These are phyloP conservation scores for Spatholobus suberectus DNA, from an alignment of 306 rosid genomes.

Conservation along the genomic window DNA sequence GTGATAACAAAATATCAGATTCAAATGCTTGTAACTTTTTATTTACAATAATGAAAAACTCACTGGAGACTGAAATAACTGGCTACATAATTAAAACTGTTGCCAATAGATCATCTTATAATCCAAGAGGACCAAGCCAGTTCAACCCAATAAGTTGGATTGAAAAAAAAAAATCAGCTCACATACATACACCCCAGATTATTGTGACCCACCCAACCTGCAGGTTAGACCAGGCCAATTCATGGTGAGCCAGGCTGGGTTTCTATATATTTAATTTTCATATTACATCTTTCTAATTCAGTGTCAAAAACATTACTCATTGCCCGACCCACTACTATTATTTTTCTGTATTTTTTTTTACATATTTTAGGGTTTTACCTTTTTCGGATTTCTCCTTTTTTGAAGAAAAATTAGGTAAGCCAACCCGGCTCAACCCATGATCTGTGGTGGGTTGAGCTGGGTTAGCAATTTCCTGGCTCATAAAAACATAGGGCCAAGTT, in stretches of 20 bases:
- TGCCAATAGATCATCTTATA: constrained; percentile 1
- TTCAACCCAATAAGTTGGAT: neutral
- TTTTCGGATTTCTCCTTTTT: neutral
- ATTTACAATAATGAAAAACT: constrained; percentile 5
- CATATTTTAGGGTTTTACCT: neutral
- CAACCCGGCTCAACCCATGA: neutral
- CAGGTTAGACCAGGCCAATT: neutral
- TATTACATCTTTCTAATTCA: neutral
- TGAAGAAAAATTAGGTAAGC: neutral
- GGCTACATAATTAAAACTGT: constrained; percentile 9
- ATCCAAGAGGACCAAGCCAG: neutral
- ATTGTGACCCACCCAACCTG: neutral
- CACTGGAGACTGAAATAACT: neutral
- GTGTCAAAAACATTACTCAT: neutral
- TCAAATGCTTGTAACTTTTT: neutral
- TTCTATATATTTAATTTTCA: neutral
- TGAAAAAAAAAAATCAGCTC: neutral
- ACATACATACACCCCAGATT: neutral
- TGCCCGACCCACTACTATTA: neutral
- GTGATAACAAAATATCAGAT: neutral
- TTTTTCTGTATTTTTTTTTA: neutral
- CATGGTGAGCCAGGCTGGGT: neutral
- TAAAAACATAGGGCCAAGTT: no score
- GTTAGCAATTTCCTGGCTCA: neutral
- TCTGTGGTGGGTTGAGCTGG: neutral